Conservation (phyloP, 768 basidiomycete genomes). For the Lactifluus rugatus region DNA sequence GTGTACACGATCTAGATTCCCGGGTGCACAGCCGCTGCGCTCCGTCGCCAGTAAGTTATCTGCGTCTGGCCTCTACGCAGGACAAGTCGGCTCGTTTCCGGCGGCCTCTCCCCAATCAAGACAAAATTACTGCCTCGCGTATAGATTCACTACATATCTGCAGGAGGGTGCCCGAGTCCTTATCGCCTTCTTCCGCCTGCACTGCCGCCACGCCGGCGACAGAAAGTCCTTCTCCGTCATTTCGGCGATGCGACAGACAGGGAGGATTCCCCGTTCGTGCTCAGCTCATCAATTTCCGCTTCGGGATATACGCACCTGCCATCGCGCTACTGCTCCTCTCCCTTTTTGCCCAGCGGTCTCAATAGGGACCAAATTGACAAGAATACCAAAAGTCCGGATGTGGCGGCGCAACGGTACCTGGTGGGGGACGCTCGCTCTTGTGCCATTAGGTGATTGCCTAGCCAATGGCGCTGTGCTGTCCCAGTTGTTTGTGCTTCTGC, state of each 20-base stretch:
- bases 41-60: background rate
- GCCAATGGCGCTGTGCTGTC: too few relatives aligned
- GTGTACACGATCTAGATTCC: conserved; percentile 7
- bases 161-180: background rate
- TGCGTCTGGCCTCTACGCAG: background rate
- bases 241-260: conserved; percentile 22
- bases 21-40: conserved; percentile 7
- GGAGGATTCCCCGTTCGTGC: conserved; percentile 1
- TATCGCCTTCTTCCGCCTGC: background rate
- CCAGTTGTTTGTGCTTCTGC: background rate
- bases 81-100: conserved; percentile 20
- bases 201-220: background rate
- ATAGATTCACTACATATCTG: conserved; percentile 22
- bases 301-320: background rate
- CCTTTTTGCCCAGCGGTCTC: conserved; percentile 24
- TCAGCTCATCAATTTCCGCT: background rate
- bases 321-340: background rate
- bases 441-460: background rate
- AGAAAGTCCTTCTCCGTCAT: conserved; percentile 26
- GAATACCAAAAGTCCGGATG: conserved; percentile 27
- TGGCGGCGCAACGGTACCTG: background rate
- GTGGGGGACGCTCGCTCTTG: background rate
- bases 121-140: conserved; percentile 21
- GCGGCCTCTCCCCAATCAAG: conserved; percentile 20
- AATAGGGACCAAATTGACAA: conserved; percentile 30